phyloP scores from a whole-genome alignment of 2,329 filamentous ascomycete genomes.

The Madurella mycetomatis region DNA sequence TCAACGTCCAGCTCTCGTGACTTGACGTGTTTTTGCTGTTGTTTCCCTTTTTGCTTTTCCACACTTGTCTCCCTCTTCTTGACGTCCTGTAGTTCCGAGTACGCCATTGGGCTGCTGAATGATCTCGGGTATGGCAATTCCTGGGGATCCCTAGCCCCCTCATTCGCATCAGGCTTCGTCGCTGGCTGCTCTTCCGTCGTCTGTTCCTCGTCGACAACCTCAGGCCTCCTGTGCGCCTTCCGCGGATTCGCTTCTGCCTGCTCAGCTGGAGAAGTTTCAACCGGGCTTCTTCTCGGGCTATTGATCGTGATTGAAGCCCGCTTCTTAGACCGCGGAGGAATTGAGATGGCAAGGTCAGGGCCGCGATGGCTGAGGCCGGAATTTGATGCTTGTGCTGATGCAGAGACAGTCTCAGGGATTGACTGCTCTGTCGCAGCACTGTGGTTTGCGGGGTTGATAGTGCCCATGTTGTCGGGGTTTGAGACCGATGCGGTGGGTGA shows the following conservation, averaged over 20 bases:
- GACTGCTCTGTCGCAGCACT: background rate
- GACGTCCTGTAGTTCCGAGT: background rate
- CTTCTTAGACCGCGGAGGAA: slow-evolving; percentile 23
- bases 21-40: background rate
- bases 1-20: background rate
- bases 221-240: background rate
- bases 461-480: slow-evolving; percentile 16
- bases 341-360: slow-evolving; percentile 2
- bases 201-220: background rate
- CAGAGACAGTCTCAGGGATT: background rate
- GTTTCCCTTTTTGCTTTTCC: slow-evolving; percentile 1
- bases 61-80: background rate
- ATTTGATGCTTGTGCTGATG: background rate
- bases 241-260: background rate
- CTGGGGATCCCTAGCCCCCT: no score
- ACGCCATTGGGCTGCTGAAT: background rate
- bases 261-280: background rate
- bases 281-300: background rate
- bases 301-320: slow-evolving; percentile 2
- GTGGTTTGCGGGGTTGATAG: background rate
- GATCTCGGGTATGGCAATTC: background rate
- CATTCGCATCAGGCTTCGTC: background rate
- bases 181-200: background rate
- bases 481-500: slow-evolving; percentile 20
- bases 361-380: background rate